Conservation (phyloP, 495 filamentous ascomycete genomes). For the Penicillium diatomitis region DNA sequence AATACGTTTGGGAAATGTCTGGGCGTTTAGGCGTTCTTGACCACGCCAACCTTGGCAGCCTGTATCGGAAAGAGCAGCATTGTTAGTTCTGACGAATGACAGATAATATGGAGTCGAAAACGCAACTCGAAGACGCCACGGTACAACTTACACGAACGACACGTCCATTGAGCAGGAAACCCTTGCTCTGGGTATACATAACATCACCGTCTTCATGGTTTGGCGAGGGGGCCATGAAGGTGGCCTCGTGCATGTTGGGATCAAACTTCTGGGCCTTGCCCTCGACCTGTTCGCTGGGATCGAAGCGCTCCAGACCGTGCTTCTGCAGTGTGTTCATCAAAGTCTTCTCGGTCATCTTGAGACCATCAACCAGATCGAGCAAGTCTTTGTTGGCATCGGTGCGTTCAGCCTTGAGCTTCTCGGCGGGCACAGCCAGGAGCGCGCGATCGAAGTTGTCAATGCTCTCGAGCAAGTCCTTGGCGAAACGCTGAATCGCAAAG, state of each 20-base stretch:
- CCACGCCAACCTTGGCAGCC: conserved; percentile 92
- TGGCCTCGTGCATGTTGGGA: conserved; percentile 92
- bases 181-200: conserved; percentile 90
- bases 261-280: conserved; percentile 63
- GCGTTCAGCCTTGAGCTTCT: conserved; percentile 48
- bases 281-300: conserved; percentile 54
- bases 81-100: conserved; percentile 1
- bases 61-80: conserved; percentile 11
- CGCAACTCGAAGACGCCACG: neutral
- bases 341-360: conserved; percentile 90
- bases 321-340: conserved; percentile 83
- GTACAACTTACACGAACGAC: conserved; percentile 57
- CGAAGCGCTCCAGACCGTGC: conserved; percentile 87
- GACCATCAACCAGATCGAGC: conserved; percentile 69
- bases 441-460: conserved; percentile 97
- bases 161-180: conserved; percentile 83
- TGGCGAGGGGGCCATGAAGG: conserved; percentile 76
- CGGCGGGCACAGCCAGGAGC: conserved; percentile 63
- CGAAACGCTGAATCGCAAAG: conserved; percentile 92
- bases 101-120: neutral
- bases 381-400: conserved; percentile 53
- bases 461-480: conserved; percentile 83
- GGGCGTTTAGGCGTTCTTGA: conserved; percentile 52
- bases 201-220: conserved; percentile 84
- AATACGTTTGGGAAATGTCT: conserved; percentile 1